Base-by-base conservation (phyloP, 2,329 filamentous ascomycete species). In the Penicillium vulpinum region DNA sequence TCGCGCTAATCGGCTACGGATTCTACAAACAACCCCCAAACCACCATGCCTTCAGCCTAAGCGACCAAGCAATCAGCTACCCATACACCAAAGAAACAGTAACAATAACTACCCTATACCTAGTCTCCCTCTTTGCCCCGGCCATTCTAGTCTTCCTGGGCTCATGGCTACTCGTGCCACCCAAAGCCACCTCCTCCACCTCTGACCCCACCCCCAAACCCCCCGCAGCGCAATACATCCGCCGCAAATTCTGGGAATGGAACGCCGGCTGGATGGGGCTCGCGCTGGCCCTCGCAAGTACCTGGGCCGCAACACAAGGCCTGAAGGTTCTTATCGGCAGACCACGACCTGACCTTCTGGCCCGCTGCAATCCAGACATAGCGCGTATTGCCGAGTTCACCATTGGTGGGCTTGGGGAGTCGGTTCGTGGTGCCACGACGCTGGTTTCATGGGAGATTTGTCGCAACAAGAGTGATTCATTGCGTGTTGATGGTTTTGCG, bases 241-340 rank as follows among this genome's bases (percentile, higher is more conserved):
- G 84, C 70, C 84, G 90, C 62, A 96, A 94, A 76, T 73, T 96
- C 1, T 97, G 93, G 92, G 92, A 97, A 73, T 86, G 90, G 72
- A 91, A 97, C 70, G 86, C 86, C 2, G 92, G 90, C 57, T 91
- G 88, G 85, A 85, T 96, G 67, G 92, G 92, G 0, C 81, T 96
- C 3, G 90, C 81, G 0, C 79, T 96, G 18, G 85, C 89, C 3
- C 78, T 91, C 10, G 85, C 87, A 2, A 80, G 85, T 2, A 83
- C 89, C 5, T 95, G 89, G 78, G 86, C 94, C 74, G 86, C 95
- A 66, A 93, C 92, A 0, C 87, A 91, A 66, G 90, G 88, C 49
- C 86, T 96, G 81, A 97, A 97, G 82, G 91, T 84, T 52, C 64
- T 88, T 2, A 82, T 85, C 60, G 86, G 86, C 38, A 88, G 85